Evolutionary conservation across 139 green algal species (phyloP), one percentile per base, ranked within the genome.

Genomic region (Gonium pectorale): DNA sequence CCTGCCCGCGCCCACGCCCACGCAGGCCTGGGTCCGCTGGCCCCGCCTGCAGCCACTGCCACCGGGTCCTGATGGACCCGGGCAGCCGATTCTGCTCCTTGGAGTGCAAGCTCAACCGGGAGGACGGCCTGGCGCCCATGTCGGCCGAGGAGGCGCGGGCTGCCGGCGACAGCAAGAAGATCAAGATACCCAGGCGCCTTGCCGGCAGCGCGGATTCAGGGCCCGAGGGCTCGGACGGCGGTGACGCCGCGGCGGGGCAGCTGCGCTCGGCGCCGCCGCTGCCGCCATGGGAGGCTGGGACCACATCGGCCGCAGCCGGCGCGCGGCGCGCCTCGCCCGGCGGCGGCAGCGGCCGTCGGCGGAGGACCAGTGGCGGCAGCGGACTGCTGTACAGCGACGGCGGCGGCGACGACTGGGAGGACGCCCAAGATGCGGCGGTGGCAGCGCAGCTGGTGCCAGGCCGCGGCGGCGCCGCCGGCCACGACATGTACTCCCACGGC

Each of bases 71-170:
- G 5, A 85, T 85, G 79, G 79, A 85, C 63, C 6, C 26, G 19
- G 11, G 0, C 80, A 71, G 52, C 52, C 21, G 52, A 38, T 63
- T 52, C 67, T 86, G 80, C 67, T 86, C 79, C 0, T 46, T 85
- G 24, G 46, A 66, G 44, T 85, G 79, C 64, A 85, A 85, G 33
- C 44, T 85, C 26, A 85, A 85, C 79, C 1, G n/a, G 11, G 35
- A 68, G 79, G 46, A 67, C 19, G 64, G 79, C 33, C 11, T 35
- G 63, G 6, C 63, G 19, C 75, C 75, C 2, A 29, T 82, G 29
- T 49, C 59, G 0, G 11, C 11, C 40, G 41, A 35, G 41, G 54
- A 82, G 40, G 22, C 21, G 38, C 38, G 31, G 67, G 51, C 51
- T 0, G 54, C 56, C 6, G 72, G 35, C 52, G 35, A 52, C 35